Evolutionary conservation across 148 eudicot species (phyloP).

Genomic region (Diospyros lotus): DNA sequence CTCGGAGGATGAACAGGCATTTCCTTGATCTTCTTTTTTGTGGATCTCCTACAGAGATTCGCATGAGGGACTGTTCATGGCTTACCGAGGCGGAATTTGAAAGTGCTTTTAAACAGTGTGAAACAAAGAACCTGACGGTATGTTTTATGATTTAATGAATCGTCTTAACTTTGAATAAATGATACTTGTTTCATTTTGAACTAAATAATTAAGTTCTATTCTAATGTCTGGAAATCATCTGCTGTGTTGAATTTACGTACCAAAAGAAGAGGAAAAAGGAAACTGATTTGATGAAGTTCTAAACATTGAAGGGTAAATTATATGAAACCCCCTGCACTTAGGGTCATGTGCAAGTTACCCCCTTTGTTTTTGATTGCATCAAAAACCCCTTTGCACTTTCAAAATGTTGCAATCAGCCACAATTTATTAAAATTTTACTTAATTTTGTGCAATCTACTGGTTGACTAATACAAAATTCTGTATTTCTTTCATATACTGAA

Average conservation of each 20-base stretch:
- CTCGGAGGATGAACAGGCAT: conserved; percentile 58
- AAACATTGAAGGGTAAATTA: no score
- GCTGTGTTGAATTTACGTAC: neutral
- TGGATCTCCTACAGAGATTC: conserved; percentile 77
- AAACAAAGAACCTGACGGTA: conserved; percentile 51
- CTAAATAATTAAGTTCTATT: neutral
- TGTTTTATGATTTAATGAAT: neutral
- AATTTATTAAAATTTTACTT: no score
- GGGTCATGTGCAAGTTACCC: no score
- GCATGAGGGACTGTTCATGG: conserved; percentile 86
- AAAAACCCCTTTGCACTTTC: no score
- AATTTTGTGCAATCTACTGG: no score
- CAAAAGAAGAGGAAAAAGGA: neutral
- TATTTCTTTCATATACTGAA: no score
- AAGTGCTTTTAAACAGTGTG: conserved; percentile 37
- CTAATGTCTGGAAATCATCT: neutral
- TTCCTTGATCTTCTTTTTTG: conserved; percentile 63
- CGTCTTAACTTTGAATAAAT: neutral
- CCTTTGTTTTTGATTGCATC: no score
- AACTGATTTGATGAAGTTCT: neutral
- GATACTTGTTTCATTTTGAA: neutral
- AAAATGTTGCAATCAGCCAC: no score
- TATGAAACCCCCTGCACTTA: no score
- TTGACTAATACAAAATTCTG: no score
- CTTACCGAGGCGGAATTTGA: conserved; percentile 58